A percentile compares a stretch with the other conserved stretches of the same genome.
Evolutionary conservation across 106 monocot genomes (phyloP).

Genomic region (Acorus gramineus): DNA sequence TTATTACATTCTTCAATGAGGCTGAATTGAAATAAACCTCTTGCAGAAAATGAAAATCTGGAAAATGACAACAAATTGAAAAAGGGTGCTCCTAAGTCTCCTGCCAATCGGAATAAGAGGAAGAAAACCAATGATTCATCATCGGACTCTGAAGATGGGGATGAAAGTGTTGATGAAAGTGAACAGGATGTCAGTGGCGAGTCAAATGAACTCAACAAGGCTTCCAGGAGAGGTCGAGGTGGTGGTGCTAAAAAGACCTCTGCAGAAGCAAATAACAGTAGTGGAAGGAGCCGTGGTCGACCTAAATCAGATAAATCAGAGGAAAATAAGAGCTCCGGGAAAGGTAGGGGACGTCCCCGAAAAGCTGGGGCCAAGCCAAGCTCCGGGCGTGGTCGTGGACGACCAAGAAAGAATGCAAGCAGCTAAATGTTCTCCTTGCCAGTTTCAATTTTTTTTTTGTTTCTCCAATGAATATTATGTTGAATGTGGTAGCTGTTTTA

Average conservation of each 20-base stretch:
- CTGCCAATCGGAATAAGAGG: conserved; percentile 35
- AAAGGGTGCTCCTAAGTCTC: conserved; percentile 25
- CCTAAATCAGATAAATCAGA: conserved; percentile 4
- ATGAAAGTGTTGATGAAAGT: conserved; percentile 23
- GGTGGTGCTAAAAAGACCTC: conserved; percentile 18
- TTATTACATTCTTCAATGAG: background rate
- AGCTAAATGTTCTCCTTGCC: no score
- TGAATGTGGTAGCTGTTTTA: no score
- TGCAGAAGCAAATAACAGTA: no score
- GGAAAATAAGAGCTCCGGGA: conserved; percentile 9
- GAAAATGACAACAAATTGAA: conserved; percentile 7
- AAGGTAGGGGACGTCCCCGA: conserved; percentile 41
- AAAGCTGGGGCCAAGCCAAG: conserved; percentile 14
- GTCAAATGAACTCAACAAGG: conserved; percentile 12
- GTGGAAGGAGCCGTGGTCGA: conserved; percentile 1
- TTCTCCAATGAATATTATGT: no score
- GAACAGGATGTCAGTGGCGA: conserved; percentile 14
- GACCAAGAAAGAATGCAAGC: background rate
- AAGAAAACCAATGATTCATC: conserved; percentile 35
- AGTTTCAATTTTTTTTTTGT: no score
- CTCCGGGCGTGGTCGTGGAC: conserved; percentile 24
- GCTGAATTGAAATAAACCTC: conserved; percentile 3
- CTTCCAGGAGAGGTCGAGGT: conserved; percentile 36
- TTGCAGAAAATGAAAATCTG: background rate
- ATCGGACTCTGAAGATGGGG: conserved; percentile 33